phyloP scores from a whole-genome alignment of 2,329 filamentous ascomycete genomes.

The Allantophomopsis lycopodina region DNA sequence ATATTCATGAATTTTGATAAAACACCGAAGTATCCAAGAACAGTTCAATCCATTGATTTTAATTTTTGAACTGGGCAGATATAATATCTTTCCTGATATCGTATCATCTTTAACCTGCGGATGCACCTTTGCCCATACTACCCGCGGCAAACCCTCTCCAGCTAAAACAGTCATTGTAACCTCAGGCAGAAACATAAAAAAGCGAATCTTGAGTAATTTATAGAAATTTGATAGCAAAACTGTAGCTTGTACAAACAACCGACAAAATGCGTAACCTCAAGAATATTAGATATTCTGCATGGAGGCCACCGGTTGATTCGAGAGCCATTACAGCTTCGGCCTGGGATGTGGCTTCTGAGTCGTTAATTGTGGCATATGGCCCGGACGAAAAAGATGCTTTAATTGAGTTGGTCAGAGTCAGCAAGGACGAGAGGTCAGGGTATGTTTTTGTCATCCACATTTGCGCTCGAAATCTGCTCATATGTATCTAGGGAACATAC shows the following conservation, averaged over 20 bases:
- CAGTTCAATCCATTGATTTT: too few species aligned
- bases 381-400: slow-evolving; percentile 55
- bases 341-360: slow-evolving; percentile 73
- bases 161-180: too few species aligned
- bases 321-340: slow-evolving; percentile 60
- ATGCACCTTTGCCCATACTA: too few species aligned
- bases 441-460: slow-evolving; percentile 11
- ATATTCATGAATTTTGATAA: too few species aligned
- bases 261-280: slow-evolving; percentile 72
- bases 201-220: background rate
- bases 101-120: too few species aligned
- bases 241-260: too few species aligned
- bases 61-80: too few species aligned
- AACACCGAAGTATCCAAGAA: too few species aligned
- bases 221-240: background rate
- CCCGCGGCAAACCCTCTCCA: too few species aligned
- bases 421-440: slow-evolving; percentile 24
- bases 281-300: slow-evolving; percentile 58
- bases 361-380: slow-evolving; percentile 72
- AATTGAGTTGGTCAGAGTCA: slow-evolving; percentile 55
- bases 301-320: slow-evolving; percentile 32
- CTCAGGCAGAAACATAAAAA: too few species aligned
- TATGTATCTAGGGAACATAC: slow-evolving; percentile 19
- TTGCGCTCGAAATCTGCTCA: slow-evolving; percentile 23
- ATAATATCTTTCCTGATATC: too few species aligned